Evolutionary conservation across 805 yeast genomes (phyloP), one percentile per base, ranked within the genome.

Genomic region (Candida patagonica): DNA sequence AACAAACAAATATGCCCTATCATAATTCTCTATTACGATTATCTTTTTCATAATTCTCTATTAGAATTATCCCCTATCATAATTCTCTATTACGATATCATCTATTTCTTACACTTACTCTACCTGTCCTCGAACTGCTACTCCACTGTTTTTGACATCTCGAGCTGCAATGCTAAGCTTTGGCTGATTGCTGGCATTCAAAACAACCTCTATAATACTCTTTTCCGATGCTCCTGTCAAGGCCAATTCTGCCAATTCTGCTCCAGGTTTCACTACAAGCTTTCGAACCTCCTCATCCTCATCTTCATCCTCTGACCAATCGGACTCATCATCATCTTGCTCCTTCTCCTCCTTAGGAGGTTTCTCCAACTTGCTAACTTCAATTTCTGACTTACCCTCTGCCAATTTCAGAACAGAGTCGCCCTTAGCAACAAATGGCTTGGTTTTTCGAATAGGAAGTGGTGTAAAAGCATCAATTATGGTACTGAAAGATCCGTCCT

Each of bases 271-370:
- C 68, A 76, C 78, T 34, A 76, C 78, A 49, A 80, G 80, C 66
- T 77, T 83, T 64, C 77, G 80, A 48, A 76, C 66, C 57, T 85
- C 71, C 63, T 88, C 96, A 50, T 95, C 96, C 68, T 88, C 96
- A 50, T 84, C 94, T 53, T 86, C 95, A 45, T 61, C 65, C 29
- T 70, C 74, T 26, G 68, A 63, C 63, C 70, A 67, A 55, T 68
- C 73, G 40, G 63, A 60, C 52, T 66, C 71, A 40, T 67, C 72
- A 32, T 67, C 71, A 26, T 68, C 74, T 20, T 68, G 78, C 24
- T 66, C 72, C 20, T 47, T 70, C 12, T 16, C 36, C 12, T 22
- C 21, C 56, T 69, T 73, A 38, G 79, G 73, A 39, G 61, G 60
- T 47, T 71, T 67, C 63, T 84, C 95, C 33, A 85, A 61, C 51